phyloP scores from a whole-genome alignment of 202 grass and related monocot species.

The Sporobolus alterniflorus region DNA sequence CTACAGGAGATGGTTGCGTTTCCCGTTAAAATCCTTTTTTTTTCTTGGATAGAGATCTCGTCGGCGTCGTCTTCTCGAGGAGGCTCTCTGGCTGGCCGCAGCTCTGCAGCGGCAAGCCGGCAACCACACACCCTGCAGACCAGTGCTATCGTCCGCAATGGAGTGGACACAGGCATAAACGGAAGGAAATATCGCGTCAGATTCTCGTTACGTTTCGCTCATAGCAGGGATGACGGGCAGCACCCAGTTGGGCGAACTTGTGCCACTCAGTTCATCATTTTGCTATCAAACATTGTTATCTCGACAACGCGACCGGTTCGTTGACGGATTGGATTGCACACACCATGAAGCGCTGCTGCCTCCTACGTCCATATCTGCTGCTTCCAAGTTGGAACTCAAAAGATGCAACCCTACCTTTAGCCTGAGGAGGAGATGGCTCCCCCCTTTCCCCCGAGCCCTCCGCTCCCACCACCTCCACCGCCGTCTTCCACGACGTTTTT shows the following conservation, averaged over 20 bases:
- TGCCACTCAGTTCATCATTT: slow-evolving; percentile 3
- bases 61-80: no score
- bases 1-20: background rate
- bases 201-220: background rate
- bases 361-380: no score
- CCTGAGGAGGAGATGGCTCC: no score
- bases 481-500: no score
- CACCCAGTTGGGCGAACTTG: background rate
- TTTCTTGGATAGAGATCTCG: background rate
- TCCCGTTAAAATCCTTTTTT: background rate
- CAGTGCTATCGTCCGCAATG: background rate
- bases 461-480: no score
- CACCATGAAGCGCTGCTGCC: no score
- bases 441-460: no score
- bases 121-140: background rate
- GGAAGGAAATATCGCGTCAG: background rate
- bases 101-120: slow-evolving; percentile 19
- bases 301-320: background rate
- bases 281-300: slow-evolving; percentile 29
- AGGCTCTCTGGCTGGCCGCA: background rate
- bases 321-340: slow-evolving; percentile 34
- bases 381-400: no score
- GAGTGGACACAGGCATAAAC: background rate
- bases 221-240: background rate
- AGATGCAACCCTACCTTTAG: no score